Evolutionary conservation across 345 rosid species (phyloP).

Genomic region (Citrus maxima): DNA sequence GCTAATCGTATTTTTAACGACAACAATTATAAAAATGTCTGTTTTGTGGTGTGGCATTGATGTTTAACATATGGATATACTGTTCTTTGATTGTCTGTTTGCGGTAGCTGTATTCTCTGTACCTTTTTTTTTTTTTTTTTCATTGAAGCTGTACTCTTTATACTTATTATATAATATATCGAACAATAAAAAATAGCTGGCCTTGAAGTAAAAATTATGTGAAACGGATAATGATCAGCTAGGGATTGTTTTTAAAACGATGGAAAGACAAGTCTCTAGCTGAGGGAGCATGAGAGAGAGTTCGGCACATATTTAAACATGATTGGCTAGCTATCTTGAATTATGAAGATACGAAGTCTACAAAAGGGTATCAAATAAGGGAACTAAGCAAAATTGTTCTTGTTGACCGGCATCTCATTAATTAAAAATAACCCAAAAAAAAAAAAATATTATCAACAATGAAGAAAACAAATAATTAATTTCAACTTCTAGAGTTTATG

Average conservation of each 20-base stretch:
- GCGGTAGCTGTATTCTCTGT: too few species aligned
- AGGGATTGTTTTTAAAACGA: background rate
- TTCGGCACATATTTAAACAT: background rate
- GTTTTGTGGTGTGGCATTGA: background rate
- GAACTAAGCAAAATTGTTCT: background rate
- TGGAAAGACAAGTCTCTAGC: background rate
- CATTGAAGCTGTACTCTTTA: background rate
- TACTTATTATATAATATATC: background rate
- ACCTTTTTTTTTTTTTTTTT: too few species aligned
- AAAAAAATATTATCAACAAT: too few species aligned
- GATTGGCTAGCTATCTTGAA: constrained; percentile 3
- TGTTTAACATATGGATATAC: background rate
- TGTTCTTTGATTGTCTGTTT: background rate
- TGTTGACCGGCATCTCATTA: background rate
- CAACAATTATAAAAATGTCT: background rate
- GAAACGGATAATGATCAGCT: constrained; percentile 4
- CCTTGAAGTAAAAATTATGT: background rate
- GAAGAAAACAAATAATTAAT: background rate
- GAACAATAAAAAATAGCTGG: background rate
- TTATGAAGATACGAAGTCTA: background rate
- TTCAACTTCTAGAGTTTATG: constrained; percentile 11
- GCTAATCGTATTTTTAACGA: constrained; percentile 12
- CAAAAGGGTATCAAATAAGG: background rate
- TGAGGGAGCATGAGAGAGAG: background rate
- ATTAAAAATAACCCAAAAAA: background rate